phyloP scores from a whole-genome alignment of 176 grass and related monocot species.

The Rhynchospora tenuis region DNA sequence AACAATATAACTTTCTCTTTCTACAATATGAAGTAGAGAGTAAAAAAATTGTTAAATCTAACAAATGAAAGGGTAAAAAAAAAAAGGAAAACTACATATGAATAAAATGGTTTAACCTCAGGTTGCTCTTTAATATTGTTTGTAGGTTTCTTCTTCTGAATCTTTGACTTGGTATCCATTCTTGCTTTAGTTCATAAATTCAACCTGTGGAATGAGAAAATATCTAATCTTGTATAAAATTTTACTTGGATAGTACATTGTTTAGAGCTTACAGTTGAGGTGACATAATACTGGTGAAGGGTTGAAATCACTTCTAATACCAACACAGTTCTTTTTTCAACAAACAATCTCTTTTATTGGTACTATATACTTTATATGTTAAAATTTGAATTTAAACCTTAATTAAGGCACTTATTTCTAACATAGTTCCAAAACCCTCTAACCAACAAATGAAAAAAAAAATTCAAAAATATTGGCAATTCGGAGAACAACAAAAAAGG shows the following conservation, averaged over 20 bases:
- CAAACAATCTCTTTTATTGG: neutral
- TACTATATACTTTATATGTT: neutral
- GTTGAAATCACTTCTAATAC: neutral
- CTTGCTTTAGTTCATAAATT: constrained; percentile 1
- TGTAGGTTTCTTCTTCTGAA: neutral
- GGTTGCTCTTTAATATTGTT: no score
- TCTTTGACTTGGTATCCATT: neutral
- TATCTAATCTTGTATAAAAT: neutral
- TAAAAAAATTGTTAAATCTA: neutral
- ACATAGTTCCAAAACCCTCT: neutral
- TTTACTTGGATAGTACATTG: neutral
- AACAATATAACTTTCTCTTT: constrained; percentile 23
- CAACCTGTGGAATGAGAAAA: neutral
- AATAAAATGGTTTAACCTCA: neutral
- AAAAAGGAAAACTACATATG: neutral
- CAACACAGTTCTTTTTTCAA: neutral
- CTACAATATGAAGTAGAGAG: constrained; percentile 8
- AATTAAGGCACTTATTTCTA: neutral
- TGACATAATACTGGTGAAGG: neutral
- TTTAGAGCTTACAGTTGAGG: neutral
- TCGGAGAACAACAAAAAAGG: neutral
- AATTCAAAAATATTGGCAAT: neutral
- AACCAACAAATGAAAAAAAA: neutral
- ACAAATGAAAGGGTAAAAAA: neutral
- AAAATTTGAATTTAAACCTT: neutral